A percentile compares a stretch with the other conserved stretches of the same genome.
phyloP scores from a whole-genome alignment of 2,329 filamentous ascomycete genomes.

The Colletotrichum melonis region DNA sequence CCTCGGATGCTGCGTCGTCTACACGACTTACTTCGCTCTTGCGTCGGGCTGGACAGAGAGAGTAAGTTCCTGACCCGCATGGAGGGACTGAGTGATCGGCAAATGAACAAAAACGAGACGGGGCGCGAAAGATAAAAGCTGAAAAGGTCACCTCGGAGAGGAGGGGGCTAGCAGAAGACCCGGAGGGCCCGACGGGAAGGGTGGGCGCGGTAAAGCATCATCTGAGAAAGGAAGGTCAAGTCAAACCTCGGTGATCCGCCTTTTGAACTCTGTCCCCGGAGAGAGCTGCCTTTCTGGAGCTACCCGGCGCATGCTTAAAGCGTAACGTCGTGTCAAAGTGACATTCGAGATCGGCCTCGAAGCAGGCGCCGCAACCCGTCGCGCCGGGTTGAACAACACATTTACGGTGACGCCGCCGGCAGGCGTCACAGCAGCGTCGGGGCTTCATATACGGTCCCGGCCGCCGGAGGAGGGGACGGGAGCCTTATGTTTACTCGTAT shows the following conservation, averaged over 20 bases:
- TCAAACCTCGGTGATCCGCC: constrained; percentile 21
- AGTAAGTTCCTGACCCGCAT: background rate
- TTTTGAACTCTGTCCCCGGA: background rate
- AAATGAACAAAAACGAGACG: background rate
- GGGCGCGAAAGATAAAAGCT: too few relatives aligned
- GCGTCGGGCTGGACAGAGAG: constrained; percentile 4
- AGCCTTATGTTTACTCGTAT: background rate
- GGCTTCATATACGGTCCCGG: constrained; percentile 25
- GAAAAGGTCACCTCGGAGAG: background rate
- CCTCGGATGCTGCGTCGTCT: constrained; percentile 1
- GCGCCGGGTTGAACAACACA: constrained; percentile 28
- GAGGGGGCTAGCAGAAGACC: too few relatives aligned
- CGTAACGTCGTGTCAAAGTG: constrained; percentile 23
- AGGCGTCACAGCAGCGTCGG: constrained; percentile 26
- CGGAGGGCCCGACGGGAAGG: too few relatives aligned
- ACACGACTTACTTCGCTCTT: constrained; percentile 2
- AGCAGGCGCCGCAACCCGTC: constrained; percentile 24
- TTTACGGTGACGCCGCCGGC: constrained; percentile 30
- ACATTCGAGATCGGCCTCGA: constrained; percentile 24
- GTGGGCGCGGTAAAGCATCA: background rate
- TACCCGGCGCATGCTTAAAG: constrained; percentile 29
- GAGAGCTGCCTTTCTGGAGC: constrained; percentile 3
- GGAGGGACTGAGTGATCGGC: background rate
- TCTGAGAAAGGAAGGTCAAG: background rate
- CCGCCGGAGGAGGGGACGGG: background rate